Conservation (phyloP, 2,329 filamentous ascomycete species). For the Phialocephala sp. region DNA sequence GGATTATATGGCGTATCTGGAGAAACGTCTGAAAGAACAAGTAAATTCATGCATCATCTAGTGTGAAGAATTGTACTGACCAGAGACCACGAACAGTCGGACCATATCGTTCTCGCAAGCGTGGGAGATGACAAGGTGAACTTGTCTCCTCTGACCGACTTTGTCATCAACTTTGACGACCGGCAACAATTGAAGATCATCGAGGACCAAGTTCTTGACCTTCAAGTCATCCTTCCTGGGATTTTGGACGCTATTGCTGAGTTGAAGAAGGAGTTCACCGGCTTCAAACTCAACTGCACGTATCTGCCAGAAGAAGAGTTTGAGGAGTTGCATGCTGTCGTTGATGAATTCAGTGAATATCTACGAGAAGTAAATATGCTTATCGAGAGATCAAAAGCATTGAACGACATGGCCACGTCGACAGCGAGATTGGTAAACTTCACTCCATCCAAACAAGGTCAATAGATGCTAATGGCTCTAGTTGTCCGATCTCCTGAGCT, state of each 20-base stretch:
- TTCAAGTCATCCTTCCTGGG: slow-evolving; percentile 29
- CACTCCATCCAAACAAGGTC: not conserved
- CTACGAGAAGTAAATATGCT: slow-evolving; percentile 26
- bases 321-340: slow-evolving; percentile 9
- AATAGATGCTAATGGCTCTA: slow-evolving; percentile 5
- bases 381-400: slow-evolving; percentile 19
- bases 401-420: slow-evolving; percentile 26
- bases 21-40: slow-evolving; percentile 23
- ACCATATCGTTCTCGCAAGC: slow-evolving; percentile 19
- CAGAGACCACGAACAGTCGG: slow-evolving; percentile 2
- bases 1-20: slow-evolving; percentile 32
- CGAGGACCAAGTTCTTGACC: slow-evolving; percentile 34
- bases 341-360: slow-evolving; percentile 30
- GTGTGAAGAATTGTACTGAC: not conserved
- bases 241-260: slow-evolving; percentile 23
- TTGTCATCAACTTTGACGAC: slow-evolving; percentile 30
- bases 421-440: slow-evolving; percentile 29
- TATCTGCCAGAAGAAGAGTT: slow-evolving; percentile 6
- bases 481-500: slow-evolving; percentile 31
- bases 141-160: slow-evolving; percentile 25
- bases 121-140: slow-evolving; percentile 26
- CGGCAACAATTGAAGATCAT: slow-evolving; percentile 33
- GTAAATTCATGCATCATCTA: slow-evolving; percentile 2
- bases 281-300: not conserved
- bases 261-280: slow-evolving; percentile 17